Evolutionary conservation across 345 rosid genomes (phyloP).

Genomic region (Acer yangbiense): DNA sequence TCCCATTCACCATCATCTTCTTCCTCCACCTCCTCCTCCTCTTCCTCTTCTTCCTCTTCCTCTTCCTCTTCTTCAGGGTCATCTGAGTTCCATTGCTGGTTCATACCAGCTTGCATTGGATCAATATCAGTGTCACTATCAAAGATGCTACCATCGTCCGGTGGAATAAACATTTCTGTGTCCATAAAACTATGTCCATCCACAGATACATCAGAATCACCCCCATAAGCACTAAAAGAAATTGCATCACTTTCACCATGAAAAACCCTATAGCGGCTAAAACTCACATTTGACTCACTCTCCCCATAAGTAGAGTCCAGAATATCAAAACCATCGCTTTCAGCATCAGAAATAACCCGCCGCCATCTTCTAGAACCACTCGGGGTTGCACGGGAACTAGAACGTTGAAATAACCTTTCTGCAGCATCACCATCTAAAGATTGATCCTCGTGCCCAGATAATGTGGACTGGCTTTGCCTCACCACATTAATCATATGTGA

Average conservation of each 20-base stretch:
- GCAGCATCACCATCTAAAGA: constrained; percentile 38
- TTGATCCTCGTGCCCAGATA: constrained; percentile 44
- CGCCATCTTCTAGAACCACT: constrained; percentile 72
- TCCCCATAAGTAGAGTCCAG: constrained; percentile 57
- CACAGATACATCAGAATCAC: constrained; percentile 81
- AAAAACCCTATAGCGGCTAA: constrained; percentile 45
- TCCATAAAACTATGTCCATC: constrained; percentile 60
- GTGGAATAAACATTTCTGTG: constrained; percentile 49
- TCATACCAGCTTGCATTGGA: constrained; percentile 84
- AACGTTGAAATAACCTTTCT: constrained; percentile 37
- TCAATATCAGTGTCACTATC: constrained; percentile 87
- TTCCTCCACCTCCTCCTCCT: constrained; percentile 20
- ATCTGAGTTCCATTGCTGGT: constrained; percentile 71
- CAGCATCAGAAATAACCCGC: constrained; percentile 63
- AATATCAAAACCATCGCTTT: constrained; percentile 70
- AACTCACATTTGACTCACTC: constrained; percentile 65
- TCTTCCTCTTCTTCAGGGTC: constrained; percentile 56
- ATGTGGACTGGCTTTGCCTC: constrained; percentile 54
- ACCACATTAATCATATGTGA: constrained; percentile 52
- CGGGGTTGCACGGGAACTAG: constrained; percentile 58
- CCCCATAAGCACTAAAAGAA: constrained; percentile 70
- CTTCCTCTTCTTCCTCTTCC: constrained; percentile 31
- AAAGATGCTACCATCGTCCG: constrained; percentile 50
- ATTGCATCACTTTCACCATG: constrained; percentile 65
- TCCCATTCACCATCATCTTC: constrained; percentile 63